Evolutionary conservation across 768 basidiomycete species (phyloP), one percentile per base, ranked within the genome.

Genomic region (Boletus rubescentipes): DNA sequence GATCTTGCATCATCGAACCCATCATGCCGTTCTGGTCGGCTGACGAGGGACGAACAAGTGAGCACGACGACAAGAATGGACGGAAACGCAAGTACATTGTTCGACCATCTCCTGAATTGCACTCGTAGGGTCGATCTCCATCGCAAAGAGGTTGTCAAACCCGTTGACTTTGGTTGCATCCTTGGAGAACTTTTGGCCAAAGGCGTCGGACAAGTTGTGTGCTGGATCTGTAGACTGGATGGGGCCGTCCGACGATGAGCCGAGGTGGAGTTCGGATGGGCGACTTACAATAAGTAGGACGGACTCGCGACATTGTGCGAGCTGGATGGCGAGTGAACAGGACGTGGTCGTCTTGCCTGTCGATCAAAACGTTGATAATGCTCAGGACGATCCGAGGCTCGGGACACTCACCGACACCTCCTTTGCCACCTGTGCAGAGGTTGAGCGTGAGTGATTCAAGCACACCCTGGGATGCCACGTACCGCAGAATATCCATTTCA

Each of bases 401-500:
- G 29, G 46, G 42, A 2, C 18, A 76, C 89, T 72, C 70, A 89
- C 95, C 93, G 59, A 98, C 97, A 78, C 95, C 97, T 73, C 93
- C 97, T 82, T 98, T 98, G 49, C 95, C 95, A 79, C 95, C 94
- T 97, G 65, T 34, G 43, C 29, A 11, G 53, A 51, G 44, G 6
- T 49, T 18, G 38, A 39, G 45, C 34, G 37, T 58, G 45, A 65
- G 59, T 10, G 54, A 53, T 26, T 26, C 6, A 6, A n/a, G n/a
- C n/a, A n/a, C n/a, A 26, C 26, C 3, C 26, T 26, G 26, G 26
- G 26, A 3, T 26, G 6, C 26, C 30, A 82, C 89, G 55, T 72
- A 84, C 96, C 96, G 67, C 97, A 98, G 69, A 99, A 99, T 67
- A 99, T 98, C 96, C 96, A 99, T 71, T 98, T 97, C 56, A 98